Base-by-base conservation (phyloP, 2,329 filamentous ascomycete genomes). In the Exophiala phaeomuriformis region DNA sequence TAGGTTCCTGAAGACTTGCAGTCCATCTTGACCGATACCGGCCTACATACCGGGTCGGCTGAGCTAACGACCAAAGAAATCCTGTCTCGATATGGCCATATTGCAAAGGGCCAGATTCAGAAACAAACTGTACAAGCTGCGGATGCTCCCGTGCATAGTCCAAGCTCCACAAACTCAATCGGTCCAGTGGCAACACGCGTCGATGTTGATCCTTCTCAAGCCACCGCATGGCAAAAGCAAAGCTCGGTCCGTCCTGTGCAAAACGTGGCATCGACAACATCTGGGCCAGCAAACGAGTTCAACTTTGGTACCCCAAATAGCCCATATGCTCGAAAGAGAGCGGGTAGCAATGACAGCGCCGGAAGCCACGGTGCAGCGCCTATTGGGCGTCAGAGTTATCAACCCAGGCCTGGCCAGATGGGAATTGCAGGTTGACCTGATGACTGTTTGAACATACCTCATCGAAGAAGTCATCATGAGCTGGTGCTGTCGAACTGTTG, bases 21-120 rank as follows among this genome's bases (percentile, higher is more conserved):
- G 64, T 85, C 87, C 49, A 84, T 96, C 49, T 77, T 97, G 29
- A 88, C 85, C 66, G 91, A 98, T 68, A 84, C 84, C 3, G 80
- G 80, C 27, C 80, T 95, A 48, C 91, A 94, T 71, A 88, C 84
- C 67, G 86, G 83, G 65, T 84, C 80, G 59, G 84, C 86, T 43
- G 91, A 98, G 56, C 84, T 96, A 58, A 96, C 91, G 1, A 95
- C 90, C 4, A 98, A 98, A 70, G 93, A 98, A 65, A 97, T 98
- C 51, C 78, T 98, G 48, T 95, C 91, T 68, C 83, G 89, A 52
- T 96, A 94, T 70, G 90, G 90, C 47, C 88, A 95, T 65, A 85
- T 93, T 58, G 83, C 72, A 71, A 86, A 75, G 73, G 80, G 72
- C 72, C 75, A 70, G 80, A 82, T 70, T 72, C 60, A 61, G 46